A percentile compares a stretch with the other conserved stretches of the same genome.
phyloP scores from a whole-genome alignment of 805 yeast species.

The Ogataea ganodermae region DNA sequence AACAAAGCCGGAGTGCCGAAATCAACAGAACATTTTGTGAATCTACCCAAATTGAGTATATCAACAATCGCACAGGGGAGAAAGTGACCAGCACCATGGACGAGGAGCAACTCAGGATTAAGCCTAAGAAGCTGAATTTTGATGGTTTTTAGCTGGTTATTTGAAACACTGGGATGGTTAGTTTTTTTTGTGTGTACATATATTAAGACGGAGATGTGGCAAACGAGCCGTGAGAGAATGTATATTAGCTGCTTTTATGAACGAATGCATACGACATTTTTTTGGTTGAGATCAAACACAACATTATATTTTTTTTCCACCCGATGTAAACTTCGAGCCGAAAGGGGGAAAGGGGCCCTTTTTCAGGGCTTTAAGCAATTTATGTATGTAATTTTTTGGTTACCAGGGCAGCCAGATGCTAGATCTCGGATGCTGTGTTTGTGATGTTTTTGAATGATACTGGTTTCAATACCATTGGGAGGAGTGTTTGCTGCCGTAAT shows the following conservation, averaged over 20 bases:
- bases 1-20: not conserved
- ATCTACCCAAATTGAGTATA: constrained; percentile 21
- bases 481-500: too few relatives aligned
- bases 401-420: not conserved
- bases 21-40: not conserved
- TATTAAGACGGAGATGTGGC: constrained; percentile 1
- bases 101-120: constrained; percentile 35
- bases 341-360: not conserved
- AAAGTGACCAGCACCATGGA: constrained; percentile 33
- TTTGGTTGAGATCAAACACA: not conserved
- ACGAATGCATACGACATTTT: constrained; percentile 4
- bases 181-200: constrained; percentile 7
- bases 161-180: not conserved
- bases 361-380: not conserved
- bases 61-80: constrained; percentile 37
- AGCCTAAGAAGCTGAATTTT: constrained; percentile 43
- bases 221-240: constrained; percentile 2
- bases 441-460: too few relatives aligned
- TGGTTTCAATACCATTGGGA: too few relatives aligned
- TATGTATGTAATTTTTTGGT: not conserved
- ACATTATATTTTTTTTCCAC: not conserved
- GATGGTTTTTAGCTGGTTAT: constrained; percentile 11
- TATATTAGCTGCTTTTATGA: constrained; percentile 7
- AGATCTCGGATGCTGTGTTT: constrained; percentile 1
- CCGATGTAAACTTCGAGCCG: not conserved